A percentile compares a stretch with the other conserved stretches of the same genome.
phyloP scores from a whole-genome alignment of 2,329 filamentous ascomycete genomes.

The Laburnicola sp. region DNA sequence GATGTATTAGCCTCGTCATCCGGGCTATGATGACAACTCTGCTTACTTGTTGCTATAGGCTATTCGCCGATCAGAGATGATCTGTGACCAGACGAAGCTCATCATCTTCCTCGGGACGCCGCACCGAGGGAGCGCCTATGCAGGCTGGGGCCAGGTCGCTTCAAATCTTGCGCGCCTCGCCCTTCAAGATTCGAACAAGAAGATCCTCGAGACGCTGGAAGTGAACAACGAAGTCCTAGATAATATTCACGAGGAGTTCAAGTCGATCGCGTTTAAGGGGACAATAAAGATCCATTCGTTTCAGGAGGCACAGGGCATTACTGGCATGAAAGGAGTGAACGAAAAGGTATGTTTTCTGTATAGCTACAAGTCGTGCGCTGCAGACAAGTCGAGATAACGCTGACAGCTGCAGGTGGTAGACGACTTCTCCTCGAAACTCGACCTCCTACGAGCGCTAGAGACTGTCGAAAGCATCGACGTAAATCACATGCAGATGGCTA shows the following conservation, averaged over 20 bases:
- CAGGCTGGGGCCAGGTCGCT: slow-evolving; percentile 41
- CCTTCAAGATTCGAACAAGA: slow-evolving; percentile 43
- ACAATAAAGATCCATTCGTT: slow-evolving; percentile 47
- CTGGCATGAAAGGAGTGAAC: slow-evolving; percentile 42
- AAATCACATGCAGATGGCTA: slow-evolving; percentile 47
- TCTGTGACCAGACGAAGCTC: slow-evolving; percentile 31
- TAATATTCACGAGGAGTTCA: slow-evolving; percentile 45
- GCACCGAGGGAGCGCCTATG: slow-evolving; percentile 41
- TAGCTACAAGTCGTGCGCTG: background rate
- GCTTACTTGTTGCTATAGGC: slow-evolving; percentile 26
- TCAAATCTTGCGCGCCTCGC: slow-evolving; percentile 37
- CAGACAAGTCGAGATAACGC: background rate
- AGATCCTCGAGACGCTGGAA: slow-evolving; percentile 35
- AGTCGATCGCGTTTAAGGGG: slow-evolving; percentile 21
- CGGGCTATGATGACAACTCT: background rate
- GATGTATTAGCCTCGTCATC: slow-evolving; percentile 28
- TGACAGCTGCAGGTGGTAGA: slow-evolving; percentile 39
- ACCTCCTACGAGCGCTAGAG: slow-evolving; percentile 37
- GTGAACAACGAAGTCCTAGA: slow-evolving; percentile 44
- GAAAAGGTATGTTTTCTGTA: slow-evolving; percentile 33
- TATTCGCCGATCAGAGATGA: slow-evolving; percentile 31
- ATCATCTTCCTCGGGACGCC: slow-evolving; percentile 48
- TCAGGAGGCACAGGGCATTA: slow-evolving; percentile 28
- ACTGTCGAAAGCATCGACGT: slow-evolving; percentile 47
- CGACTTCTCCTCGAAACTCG: slow-evolving; percentile 49